Percentiles rank a stretch among this genome's conserved stretches.
Conservation (phyloP, 176 grass and related monocot species). For the Aegilops tauschii region DNA sequence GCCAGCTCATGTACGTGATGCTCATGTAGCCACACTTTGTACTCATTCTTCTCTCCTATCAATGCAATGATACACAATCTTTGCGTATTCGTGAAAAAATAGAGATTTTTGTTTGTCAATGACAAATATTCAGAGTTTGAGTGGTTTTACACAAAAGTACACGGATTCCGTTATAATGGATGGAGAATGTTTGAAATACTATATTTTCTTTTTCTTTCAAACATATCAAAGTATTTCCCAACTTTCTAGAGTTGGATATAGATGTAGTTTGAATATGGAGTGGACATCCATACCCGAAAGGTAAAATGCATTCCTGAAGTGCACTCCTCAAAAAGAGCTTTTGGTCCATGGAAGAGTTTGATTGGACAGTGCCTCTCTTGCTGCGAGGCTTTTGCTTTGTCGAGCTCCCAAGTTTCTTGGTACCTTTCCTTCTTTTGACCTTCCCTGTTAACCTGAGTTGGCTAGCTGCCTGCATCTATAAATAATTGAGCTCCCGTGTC, state of each 20-base stretch:
- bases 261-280: neutral
- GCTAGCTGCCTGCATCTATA: slow-evolving; percentile 38
- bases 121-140: no score
- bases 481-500: slow-evolving; percentile 20
- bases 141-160: no score
- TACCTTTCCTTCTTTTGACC: neutral
- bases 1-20: no score
- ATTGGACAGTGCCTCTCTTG: neutral
- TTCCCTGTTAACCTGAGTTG: neutral
- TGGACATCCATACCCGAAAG: neutral
- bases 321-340: neutral
- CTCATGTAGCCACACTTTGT: no score
- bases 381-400: slow-evolving; percentile 18
- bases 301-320: neutral
- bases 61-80: no score
- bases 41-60: no score
- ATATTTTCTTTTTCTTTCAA: neutral
- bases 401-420: neutral
- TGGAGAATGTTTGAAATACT: neutral
- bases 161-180: neutral
- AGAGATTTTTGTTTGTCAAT: no score
- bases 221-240: neutral
- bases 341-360: neutral
- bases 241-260: neutral
- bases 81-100: no score